A percentile compares a stretch with the other conserved stretches of the same genome.
Conservation (phyloP, 768 basidiomycete genomes). For the Amanita fuliginea region DNA sequence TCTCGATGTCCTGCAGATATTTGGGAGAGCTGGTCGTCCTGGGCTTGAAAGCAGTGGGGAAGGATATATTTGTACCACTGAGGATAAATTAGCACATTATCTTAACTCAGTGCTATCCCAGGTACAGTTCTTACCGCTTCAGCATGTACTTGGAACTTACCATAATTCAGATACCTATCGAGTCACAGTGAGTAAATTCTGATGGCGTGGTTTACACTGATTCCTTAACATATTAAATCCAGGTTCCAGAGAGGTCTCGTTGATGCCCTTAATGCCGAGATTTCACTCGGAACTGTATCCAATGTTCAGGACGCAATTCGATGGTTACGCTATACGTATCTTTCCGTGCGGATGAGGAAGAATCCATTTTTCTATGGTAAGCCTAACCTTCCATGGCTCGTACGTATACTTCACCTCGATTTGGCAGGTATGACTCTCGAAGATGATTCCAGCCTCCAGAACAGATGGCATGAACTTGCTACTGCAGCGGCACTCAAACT, state of each 20-base stretch:
- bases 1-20: conserved; percentile 93
- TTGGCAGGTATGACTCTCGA: conserved; percentile 52
- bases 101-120: conserved; percentile 81
- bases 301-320: conserved; percentile 77
- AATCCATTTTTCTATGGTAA: conserved; percentile 82
- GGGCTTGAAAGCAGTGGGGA: conserved; percentile 88
- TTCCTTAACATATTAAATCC: conserved; percentile 6
- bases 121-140: conserved; percentile 27
- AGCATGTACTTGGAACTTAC: conserved; percentile 1
- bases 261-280: conserved; percentile 91
- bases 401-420: conserved; percentile 6
- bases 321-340: conserved; percentile 96
- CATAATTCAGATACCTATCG: conserved; percentile 70
- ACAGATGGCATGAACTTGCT: conserved; percentile 60
- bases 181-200: conserved; percentile 64
- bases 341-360: conserved; percentile 89
- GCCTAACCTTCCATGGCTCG: conserved; percentile 9
- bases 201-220: background rate
- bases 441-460: conserved; percentile 67
- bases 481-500: conserved; percentile 55
- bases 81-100: conserved; percentile 88
- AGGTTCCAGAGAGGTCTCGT: conserved; percentile 78
- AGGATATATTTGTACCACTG: conserved; percentile 92
- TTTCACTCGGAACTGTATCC: conserved; percentile 88
- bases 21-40: conserved; percentile 89